Evolutionary conservation across 2,329 filamentous ascomycete species (phyloP).

Genomic region (Colletotrichum endophyticum): DNA sequence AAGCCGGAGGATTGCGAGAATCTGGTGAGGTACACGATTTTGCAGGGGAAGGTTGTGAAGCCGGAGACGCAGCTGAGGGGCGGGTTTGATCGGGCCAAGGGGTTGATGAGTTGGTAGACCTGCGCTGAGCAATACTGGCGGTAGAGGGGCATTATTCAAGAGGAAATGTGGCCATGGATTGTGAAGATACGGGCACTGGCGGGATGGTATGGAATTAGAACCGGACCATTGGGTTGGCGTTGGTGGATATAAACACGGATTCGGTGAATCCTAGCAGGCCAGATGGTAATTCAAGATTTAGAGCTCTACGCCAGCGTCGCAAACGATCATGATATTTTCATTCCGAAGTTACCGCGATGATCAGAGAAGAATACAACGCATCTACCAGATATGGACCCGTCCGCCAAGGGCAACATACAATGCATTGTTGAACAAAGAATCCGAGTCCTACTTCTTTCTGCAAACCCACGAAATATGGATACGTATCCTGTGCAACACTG

Average conservation of each 20-base stretch:
- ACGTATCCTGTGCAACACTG: background rate
- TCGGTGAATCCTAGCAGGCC: background rate
- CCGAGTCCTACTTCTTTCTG: background rate
- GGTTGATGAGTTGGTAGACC: constrained; percentile 83
- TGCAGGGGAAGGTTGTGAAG: constrained; percentile 95
- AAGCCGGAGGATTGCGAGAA: constrained; percentile 91
- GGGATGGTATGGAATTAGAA: background rate
- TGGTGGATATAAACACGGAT: background rate
- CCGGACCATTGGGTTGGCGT: background rate
- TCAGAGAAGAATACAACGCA: background rate
- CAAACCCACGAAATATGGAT: background rate
- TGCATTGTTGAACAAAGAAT: background rate
- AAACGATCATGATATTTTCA: background rate
- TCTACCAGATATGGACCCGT: accelerated
- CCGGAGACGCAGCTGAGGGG: constrained; percentile 83
- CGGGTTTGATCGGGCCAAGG: constrained; percentile 84
- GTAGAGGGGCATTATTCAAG: background rate
- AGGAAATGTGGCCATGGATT: background rate
- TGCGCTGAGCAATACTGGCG: background rate
- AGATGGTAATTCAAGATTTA: background rate
- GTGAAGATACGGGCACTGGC: background rate
- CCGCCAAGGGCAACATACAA: background rate
- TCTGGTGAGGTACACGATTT: constrained; percentile 83
- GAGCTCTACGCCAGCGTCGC: background rate
- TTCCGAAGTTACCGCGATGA: background rate